A percentile compares a stretch with the other conserved stretches of the same genome.
These are phyloP conservation scores for Stemphylium beticola DNA, from an alignment of 2,329 filamentous ascomycete genomes.

Conservation along the genomic window DNA sequence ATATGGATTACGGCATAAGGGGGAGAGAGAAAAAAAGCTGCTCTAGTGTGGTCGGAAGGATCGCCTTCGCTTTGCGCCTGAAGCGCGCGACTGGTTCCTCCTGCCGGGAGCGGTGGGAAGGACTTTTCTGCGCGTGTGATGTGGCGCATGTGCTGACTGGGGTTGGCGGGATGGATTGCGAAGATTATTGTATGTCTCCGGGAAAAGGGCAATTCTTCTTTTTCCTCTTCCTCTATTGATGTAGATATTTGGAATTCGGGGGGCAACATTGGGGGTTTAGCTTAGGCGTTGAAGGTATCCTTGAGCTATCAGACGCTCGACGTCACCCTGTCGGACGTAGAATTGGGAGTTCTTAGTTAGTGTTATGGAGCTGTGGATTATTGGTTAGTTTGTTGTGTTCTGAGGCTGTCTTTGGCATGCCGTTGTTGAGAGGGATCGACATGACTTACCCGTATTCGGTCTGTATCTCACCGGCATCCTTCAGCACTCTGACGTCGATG, in stretches of 20 bases:
- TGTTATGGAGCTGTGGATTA: conserved; percentile 75
- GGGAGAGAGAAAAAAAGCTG: background rate
- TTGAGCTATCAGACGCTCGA: conserved; percentile 90
- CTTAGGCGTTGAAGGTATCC: conserved; percentile 91
- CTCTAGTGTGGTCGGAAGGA: too few species aligned
- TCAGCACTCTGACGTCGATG: conserved; percentile 93
- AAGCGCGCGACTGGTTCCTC: background rate
- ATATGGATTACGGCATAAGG: background rate
- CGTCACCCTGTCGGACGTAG: conserved; percentile 93
- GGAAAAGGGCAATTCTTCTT: background rate
- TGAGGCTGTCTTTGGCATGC: background rate
- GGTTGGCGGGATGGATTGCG: background rate
- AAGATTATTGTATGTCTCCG: too few species aligned
- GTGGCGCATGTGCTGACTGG: background rate
- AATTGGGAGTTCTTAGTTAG: conserved; percentile 98
- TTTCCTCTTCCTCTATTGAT: too few species aligned
- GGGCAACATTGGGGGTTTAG: conserved; percentile 57
- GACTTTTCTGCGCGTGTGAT: background rate
- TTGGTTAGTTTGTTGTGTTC: background rate
- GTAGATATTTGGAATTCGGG: background rate
- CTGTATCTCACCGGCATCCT: conserved; percentile 97
- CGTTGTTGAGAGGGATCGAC: background rate
- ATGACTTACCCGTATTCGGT: conserved; percentile 90
- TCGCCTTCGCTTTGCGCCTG: background rate
- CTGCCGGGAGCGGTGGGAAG: background rate